Conservation (phyloP, 805 yeast species). For the Yamadazyma ubonensis region DNA sequence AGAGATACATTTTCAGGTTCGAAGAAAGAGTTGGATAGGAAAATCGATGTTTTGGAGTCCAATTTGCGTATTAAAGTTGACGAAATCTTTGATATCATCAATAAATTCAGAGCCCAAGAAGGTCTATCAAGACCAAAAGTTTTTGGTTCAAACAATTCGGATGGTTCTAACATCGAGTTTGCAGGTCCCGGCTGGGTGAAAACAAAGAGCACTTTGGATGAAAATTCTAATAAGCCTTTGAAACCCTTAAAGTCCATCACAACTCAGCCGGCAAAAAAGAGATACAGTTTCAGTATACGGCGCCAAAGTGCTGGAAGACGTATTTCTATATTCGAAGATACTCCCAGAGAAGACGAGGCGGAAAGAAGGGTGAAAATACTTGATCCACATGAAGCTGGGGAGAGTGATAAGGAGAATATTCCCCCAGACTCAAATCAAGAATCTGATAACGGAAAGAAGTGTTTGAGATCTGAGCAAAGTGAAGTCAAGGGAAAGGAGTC, state of each 20-base stretch:
- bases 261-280: neutral
- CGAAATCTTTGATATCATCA: slow-evolving; percentile 45
- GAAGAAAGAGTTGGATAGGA: slow-evolving; percentile 35
- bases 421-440: no score
- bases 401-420: slow-evolving; percentile 2
- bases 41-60: slow-evolving; percentile 39
- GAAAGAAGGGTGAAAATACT: neutral
- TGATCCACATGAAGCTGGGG: neutral
- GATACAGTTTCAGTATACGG: slow-evolving; percentile 4
- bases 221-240: no score
- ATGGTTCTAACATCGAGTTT: no score
- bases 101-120: slow-evolving; percentile 40
- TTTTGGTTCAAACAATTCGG: neutral
- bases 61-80: slow-evolving; percentile 42
- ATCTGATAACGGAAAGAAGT: no score
- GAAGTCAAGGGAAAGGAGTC: neutral
- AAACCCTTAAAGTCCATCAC: no score
- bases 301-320: slow-evolving; percentile 1
- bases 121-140: slow-evolving; percentile 23
- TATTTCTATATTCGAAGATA: slow-evolving; percentile 3
- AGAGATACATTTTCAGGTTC: slow-evolving; percentile 25
- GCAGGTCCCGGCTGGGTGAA: no score
- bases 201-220: no score
- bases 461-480: no score
- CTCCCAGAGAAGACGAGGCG: neutral